Base-by-base conservation (phyloP, 768 basidiomycete species). In the Russula virescens region DNA sequence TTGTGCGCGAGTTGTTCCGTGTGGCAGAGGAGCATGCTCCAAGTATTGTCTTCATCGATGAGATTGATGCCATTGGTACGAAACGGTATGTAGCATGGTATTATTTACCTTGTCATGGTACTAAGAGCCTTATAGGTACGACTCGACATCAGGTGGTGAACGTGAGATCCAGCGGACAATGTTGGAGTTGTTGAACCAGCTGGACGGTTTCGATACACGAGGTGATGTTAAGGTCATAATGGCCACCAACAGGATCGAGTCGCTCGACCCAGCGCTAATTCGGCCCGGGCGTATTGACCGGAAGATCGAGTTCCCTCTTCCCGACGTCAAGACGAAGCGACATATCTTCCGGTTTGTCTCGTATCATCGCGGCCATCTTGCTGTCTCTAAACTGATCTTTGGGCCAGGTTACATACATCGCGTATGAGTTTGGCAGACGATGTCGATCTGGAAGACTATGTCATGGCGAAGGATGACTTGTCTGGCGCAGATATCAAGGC, bases 161-260 rank as follows among this genome's bases (percentile, higher is more conserved):
- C 91, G 96, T 67, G 97, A 99, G 78, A 98, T 99, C 68, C 97
- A 99, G 74, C 85, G 97, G 62, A 99, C 97, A 18, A 98, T 99
- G 97, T 81, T 98, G 76, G 97, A 99, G 73, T 81, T 99, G 53
- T 83, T 99, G 55, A 99, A 99, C 73, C 97, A 99, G 75, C 81
- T 99, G 45, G 97, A 99, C 69, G 97, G 97, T n/a, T 98, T 99
- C 74, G 97, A 99, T 72, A 94, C 94, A 6, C 87, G 95, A 60
- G 96, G 96, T n/a, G 97, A 98, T 72, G 95, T 99, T 62, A 99
- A 98, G 76, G 96, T 99, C 68, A 98, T 99, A 74, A 98, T 98
- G 97, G 97, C 97, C 14, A 99, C 97, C 6, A 99, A 99, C 78
- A 87, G 83, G 76, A 99, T 99, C 69, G 96, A 98, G 73, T 87